phyloP scores from a whole-genome alignment of 495 filamentous ascomycete species.

The Daldinia bambusicola region DNA sequence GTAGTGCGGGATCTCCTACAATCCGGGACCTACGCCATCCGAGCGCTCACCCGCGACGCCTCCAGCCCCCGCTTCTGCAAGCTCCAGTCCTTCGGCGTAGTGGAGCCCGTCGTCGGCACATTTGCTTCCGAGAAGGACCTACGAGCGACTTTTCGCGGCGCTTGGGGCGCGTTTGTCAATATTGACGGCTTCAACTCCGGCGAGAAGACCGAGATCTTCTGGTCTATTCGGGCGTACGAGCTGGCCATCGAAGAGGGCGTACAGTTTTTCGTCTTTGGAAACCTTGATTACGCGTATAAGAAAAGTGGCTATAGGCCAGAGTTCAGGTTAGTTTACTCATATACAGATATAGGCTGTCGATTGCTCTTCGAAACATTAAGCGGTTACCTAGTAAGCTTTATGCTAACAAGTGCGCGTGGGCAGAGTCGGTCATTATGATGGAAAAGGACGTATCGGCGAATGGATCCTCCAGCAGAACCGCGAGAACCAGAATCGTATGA shows the following conservation, averaged over 20 bases:
- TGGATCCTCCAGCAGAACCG: conserved; percentile 58
- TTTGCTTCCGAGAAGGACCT: conserved; percentile 59
- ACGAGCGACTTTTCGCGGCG: conserved; percentile 54
- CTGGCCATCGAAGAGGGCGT: conserved; percentile 62
- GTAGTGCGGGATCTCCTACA: conserved; percentile 58
- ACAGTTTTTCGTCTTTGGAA: conserved; percentile 63
- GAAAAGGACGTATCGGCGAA: conserved; percentile 64
- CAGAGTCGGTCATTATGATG: conserved; percentile 62
- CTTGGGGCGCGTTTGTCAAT: conserved; percentile 65
- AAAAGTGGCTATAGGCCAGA: conserved; percentile 57
- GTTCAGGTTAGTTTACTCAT: conserved; percentile 47
- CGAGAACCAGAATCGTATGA: conserved; percentile 53
- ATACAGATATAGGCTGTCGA: not conserved
- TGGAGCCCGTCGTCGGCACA: conserved; percentile 58
- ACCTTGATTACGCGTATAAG: conserved; percentile 60
- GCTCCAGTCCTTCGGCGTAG: conserved; percentile 50
- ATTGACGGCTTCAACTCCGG: conserved; percentile 65
- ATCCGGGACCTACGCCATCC: conserved; percentile 56
- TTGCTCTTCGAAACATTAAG: not conserved
- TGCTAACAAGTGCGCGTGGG: not conserved
- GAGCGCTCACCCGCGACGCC: conserved; percentile 60
- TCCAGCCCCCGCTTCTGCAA: conserved; percentile 52
- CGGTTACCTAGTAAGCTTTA: no score
- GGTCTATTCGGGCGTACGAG: conserved; percentile 65
- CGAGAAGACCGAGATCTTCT: conserved; percentile 65